Base-by-base conservation (phyloP, 129 eudicot species). In the Solidago caesia region DNA sequence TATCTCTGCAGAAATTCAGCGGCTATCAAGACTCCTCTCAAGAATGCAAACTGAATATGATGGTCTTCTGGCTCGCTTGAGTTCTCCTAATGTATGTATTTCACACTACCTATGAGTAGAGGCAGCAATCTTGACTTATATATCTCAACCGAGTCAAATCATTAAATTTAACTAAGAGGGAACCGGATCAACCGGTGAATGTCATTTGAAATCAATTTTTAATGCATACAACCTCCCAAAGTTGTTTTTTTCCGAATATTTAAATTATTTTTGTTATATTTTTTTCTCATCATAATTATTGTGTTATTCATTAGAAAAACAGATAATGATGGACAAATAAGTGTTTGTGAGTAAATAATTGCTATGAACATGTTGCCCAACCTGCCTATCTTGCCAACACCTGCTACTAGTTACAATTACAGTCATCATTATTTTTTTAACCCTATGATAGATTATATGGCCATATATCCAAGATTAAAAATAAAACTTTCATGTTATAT, bases 21-120 rank as follows among this genome's bases (percentile, higher is more conserved):
- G 99, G 9, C 87, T 95, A 46, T 73, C 96, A 14, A 95, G 88
- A 76, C 99, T 97, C 68, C 86, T 95, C 14, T 64, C 73, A n/a
- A 95, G 91, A 80, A 86, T 95, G 96, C 96, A 95, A 87, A 75
- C 75, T 7, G 99, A 95, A 77, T 89, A 88, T 65, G 87, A 87
- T 33, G 97, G 85, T 29, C 93, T 91, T 63, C 70, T 85, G 67
- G 86, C 90, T 33, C 99, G 97, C 61, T 81, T 95, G 73, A 83
- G 75, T 67, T 95, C 99, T 56, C 91, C 91, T 66, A 85, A 74
- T 49, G 99, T 91, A 82, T 42, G 95, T 75, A 13, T 25, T 58
- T n/a, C 52, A 63, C 14, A 29, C 12, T 63, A 62, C 60, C 60
- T 15, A 55, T 27, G 65, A 8, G 14, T 25, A 60, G 66, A 14